Evolutionary conservation across 768 basidiomycete genomes (phyloP).

Genomic region (Tylopilus balloui): DNA sequence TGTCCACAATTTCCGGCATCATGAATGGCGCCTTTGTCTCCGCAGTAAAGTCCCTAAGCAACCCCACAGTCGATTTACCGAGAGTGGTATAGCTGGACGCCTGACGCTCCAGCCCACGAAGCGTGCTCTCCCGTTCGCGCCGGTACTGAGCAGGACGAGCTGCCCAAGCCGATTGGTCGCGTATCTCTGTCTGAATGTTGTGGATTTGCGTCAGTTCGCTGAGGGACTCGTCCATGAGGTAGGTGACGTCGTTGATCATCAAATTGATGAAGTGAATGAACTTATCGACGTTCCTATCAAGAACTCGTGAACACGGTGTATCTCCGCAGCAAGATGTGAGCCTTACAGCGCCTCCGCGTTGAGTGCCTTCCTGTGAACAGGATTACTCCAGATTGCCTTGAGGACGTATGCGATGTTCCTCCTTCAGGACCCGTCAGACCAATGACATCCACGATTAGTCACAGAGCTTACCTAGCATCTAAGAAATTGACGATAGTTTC

Average conservation of each 20-base stretch:
- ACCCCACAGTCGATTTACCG: constrained; percentile 82
- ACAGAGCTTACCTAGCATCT: constrained; percentile 50
- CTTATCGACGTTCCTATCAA: constrained; percentile 74
- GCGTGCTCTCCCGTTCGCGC: constrained; percentile 74
- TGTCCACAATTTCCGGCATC: constrained; percentile 93
- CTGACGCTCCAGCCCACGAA: constrained; percentile 78
- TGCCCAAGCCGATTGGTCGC: constrained; percentile 65
- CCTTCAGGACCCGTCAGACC: constrained; percentile 36
- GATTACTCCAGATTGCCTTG: constrained; percentile 89
- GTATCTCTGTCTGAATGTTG: constrained; percentile 82
- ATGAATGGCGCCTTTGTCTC: constrained; percentile 92
- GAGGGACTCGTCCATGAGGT: constrained; percentile 94
- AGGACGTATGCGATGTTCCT: constrained; percentile 86
- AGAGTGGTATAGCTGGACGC: constrained; percentile 85
- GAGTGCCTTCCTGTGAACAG: constrained; percentile 81
- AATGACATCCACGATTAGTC: neutral
- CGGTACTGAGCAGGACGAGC: constrained; percentile 63
- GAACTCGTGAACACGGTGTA: constrained; percentile 3
- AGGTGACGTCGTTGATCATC: constrained; percentile 99
- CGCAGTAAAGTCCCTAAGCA: constrained; percentile 88
- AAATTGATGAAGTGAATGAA: constrained; percentile 96
- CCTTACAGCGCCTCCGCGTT: constrained; percentile 72
- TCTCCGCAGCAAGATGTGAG: neutral
- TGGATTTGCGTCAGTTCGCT: constrained; percentile 86
- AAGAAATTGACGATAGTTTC: neutral